A percentile compares a stretch with the other conserved stretches of the same genome.
Evolutionary conservation across 75 land plant genomes (phyloP).

Genomic region (Isoetes taiwanensis): DNA sequence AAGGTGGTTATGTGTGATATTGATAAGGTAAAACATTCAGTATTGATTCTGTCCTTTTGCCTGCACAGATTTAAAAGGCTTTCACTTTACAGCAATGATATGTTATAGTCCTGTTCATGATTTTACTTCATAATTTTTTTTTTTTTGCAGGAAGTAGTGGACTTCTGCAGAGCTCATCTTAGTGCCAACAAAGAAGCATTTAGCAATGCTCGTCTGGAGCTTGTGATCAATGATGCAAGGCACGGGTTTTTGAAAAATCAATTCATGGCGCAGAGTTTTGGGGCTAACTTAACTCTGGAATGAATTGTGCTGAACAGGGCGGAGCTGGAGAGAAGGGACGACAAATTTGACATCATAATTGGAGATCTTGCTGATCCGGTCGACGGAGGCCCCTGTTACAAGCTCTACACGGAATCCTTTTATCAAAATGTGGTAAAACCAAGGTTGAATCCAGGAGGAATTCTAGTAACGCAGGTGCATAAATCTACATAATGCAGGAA

Average conservation of each 20-base stretch:
- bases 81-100: no score
- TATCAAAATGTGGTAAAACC: slow-evolving; percentile 71
- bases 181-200: slow-evolving; percentile 65
- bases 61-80: no score
- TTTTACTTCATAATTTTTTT: no score
- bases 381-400: slow-evolving; percentile 91
- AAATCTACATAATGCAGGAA: no score
- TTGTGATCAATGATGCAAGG: slow-evolving; percentile 89
- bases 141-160: slow-evolving; percentile 97
- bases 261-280: no score
- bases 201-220: slow-evolving; percentile 41
- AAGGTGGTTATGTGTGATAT: slow-evolving; percentile 98
- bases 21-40: slow-evolving; percentile 43
- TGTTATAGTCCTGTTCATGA: no score
- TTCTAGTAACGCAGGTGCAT: slow-evolving; percentile 95
- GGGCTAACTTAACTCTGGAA: no score
- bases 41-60: no score
- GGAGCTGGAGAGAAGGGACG: slow-evolving; percentile 51
- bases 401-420: slow-evolving; percentile 81
- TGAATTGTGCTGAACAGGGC: slow-evolving; percentile 32
- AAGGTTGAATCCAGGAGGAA: slow-evolving; percentile 47
- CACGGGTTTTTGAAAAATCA: slow-evolving; percentile 17
- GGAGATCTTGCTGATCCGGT: slow-evolving; percentile 95
- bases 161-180: slow-evolving; percentile 56
- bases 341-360: slow-evolving; percentile 65